Conservation (phyloP, 2,329 filamentous ascomycete species). For the Trichothecium sympodiale region DNA sequence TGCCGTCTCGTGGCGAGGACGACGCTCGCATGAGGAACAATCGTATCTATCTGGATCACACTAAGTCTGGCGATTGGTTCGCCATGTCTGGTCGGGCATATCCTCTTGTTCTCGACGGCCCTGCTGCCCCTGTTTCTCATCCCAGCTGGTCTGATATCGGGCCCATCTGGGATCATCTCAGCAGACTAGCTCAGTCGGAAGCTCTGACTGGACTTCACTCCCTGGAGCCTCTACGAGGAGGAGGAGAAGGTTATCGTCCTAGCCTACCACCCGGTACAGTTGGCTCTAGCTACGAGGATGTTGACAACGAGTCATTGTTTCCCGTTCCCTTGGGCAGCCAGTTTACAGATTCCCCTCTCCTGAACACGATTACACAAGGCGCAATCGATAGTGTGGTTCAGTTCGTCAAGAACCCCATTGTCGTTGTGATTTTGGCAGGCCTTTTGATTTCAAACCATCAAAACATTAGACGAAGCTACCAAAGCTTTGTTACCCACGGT, state of each 20-base stretch:
- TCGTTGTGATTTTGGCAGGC: conserved; percentile 33
- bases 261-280: no score
- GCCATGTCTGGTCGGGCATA: conserved; percentile 81
- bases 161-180: conserved; percentile 26
- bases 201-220: conserved; percentile 63
- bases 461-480: conserved; percentile 29
- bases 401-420: conserved; percentile 43
- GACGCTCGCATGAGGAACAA: conserved; percentile 42
- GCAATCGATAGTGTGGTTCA: conserved; percentile 40
- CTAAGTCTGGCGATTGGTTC: conserved; percentile 82
- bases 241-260: conserved; percentile 8
- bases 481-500: conserved; percentile 13
- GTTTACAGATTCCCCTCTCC: no score
- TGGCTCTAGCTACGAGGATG: conserved; percentile 9
- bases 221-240: conserved; percentile 30
- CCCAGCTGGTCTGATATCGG: conserved; percentile 36
- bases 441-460: conserved; percentile 33
- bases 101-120: conserved; percentile 67
- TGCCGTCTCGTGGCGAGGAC: conserved; percentile 42
- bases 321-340: no score
- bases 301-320: conserved; percentile 6
- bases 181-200: conserved; percentile 39
- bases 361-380: conserved; percentile 38
- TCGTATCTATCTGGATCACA: conserved; percentile 78
- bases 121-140: conserved; percentile 31